Evolutionary conservation across 257 asterid species (phyloP).

Genomic region (Fraxinus americana): DNA sequence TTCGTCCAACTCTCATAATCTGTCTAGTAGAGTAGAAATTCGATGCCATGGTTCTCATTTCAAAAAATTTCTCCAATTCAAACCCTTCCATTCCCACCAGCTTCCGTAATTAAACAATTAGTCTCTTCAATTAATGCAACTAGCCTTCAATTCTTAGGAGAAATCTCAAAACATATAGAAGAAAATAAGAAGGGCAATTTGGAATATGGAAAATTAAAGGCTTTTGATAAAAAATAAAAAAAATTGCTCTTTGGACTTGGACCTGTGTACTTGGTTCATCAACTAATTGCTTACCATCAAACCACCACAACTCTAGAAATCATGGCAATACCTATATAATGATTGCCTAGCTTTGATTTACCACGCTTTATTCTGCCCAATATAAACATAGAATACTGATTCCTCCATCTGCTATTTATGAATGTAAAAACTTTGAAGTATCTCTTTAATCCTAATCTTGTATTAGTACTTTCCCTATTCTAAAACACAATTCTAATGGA

Average conservation of each 20-base stretch:
- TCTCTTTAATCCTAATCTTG: not conserved
- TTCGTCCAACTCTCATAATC: not conserved
- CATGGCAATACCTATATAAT: not conserved
- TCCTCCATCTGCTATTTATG: not conserved
- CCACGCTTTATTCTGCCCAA: not conserved
- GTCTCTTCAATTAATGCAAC: not conserved
- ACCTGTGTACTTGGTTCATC: not conserved
- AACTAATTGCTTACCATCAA: not conserved
- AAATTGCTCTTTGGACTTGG: not conserved
- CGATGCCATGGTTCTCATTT: not conserved
- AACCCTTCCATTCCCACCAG: not conserved
- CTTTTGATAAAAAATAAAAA: not conserved
- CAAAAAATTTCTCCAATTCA: not conserved
- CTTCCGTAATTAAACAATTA: not conserved
- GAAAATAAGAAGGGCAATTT: not conserved
- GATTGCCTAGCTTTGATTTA: not conserved
- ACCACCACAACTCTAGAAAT: not conserved
- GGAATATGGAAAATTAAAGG: not conserved
- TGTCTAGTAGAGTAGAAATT: not conserved
- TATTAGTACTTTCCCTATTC: not conserved
- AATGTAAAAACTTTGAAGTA: not conserved
- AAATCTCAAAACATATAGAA: not conserved
- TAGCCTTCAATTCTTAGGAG: not conserved
- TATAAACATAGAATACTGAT: not conserved
- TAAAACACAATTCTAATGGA: not conserved